Evolutionary conservation across 2,329 filamentous ascomycete genomes (phyloP), one percentile per base, ranked within the genome.

Genomic region (Ceratocystis variospora): DNA sequence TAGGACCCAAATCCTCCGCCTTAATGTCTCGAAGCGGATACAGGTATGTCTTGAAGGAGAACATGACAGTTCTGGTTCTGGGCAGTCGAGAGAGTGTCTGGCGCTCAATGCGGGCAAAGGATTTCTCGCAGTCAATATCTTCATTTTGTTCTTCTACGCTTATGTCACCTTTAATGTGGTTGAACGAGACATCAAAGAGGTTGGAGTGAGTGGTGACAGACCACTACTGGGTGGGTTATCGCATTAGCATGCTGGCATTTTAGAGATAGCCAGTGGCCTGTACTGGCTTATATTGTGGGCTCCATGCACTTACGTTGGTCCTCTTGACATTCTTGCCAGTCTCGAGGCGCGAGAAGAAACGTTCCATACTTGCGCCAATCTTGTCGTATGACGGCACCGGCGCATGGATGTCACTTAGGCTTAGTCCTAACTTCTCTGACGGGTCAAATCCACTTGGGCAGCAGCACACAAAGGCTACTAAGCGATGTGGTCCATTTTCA

Each of bases 31-130:
- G 68, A 0, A 83, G 67, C 0, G 78, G 77, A 62, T 81, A 82
- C 17, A 82, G 67, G 67, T 81, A 81, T 0, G 81, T 82, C 73
- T 83, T 83, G 74, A 83, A 81, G 8, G 79, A 80, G 71, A 83
- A 83, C 12, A 83, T 70, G 1, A 83, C 71, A 0, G 78, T 77
- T 2, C 71, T 71, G 0, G 78, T 80, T 66, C 74, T 70, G 0
- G 80, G 80, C 6, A 83, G 74, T 1, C 81, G 75, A 1, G 76
- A 79, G 37, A 83, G 69, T 0, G 79, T 80, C 70, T 84, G 81
- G 15, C 81, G 73, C 71, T 84, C 81, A 37, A 79, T 76, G 31
- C 80, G 75, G 4, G 79, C 68, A 61, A 72, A 73, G 5, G 75
- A 71, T 75, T 74, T 71, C 3, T 76, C 72, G 0, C 78, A 72